Conservation (phyloP, 2,329 filamentous ascomycete genomes). For the Leptographium flavum region DNA sequence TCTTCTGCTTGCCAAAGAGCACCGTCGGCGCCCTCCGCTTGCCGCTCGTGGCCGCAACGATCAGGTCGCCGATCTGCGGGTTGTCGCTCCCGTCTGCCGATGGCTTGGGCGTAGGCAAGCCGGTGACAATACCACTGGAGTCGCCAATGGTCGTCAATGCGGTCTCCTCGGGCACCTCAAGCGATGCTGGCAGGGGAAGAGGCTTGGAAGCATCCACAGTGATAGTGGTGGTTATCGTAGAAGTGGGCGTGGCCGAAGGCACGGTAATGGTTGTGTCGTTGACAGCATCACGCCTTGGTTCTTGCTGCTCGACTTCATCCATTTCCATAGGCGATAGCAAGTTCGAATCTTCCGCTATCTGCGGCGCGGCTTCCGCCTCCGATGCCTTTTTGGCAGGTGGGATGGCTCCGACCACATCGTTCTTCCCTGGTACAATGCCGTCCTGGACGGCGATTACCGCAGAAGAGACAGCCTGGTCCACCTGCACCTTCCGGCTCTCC, state of each 20-base stretch:
- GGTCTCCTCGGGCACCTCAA: not conserved
- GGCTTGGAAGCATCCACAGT: not conserved
- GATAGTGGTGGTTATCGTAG: not conserved
- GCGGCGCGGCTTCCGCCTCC: not conserved
- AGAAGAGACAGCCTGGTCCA: not conserved
- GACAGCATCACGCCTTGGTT: not conserved
- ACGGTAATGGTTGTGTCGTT: not conserved
- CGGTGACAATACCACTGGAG: not conserved
- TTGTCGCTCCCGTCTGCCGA: constrained; percentile 7
- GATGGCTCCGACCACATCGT: not conserved
- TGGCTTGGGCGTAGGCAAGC: constrained; percentile 9
- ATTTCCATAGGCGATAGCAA: not conserved
- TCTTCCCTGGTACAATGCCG: not conserved
- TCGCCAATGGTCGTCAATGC: not conserved
- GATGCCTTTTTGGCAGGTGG: not conserved
- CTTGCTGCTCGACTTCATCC: not conserved
- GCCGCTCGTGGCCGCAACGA: not conserved
- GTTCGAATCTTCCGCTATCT: not conserved
- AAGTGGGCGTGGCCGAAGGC: not conserved
- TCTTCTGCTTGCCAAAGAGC: constrained; percentile 28
- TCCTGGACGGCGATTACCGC: not conserved
- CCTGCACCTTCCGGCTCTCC: not conserved
- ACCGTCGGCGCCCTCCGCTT: constrained; percentile 11
- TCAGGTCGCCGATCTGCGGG: constrained; percentile 2
- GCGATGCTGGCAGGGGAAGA: too few relatives aligned